Conservation (phyloP, 257 asterid species). For the Fraxinus anomala region DNA sequence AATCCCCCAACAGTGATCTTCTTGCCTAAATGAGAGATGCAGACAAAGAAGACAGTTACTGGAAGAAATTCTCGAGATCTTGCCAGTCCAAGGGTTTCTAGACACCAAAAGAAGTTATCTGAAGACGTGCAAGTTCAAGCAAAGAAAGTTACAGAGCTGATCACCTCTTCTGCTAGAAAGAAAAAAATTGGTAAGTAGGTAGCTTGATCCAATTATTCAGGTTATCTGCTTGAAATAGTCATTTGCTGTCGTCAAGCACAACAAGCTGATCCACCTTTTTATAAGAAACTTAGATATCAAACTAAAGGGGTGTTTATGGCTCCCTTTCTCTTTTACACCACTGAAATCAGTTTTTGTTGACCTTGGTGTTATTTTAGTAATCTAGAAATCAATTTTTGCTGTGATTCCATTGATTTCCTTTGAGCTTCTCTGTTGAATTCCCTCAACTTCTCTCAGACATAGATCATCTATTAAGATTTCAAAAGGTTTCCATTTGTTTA, state of each 20-base stretch:
- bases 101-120: slow-evolving; percentile 61
- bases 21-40: slow-evolving; percentile 55
- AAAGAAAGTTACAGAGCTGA: slow-evolving; percentile 70
- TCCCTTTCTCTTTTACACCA: background rate
- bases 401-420: slow-evolving; percentile 6
- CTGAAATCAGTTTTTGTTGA: background rate
- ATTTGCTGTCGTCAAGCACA: slow-evolving; percentile 1
- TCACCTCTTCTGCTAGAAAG: slow-evolving; percentile 91
- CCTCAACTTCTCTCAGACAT: background rate
- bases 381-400: background rate
- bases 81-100: slow-evolving; percentile 62
- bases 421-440: background rate
- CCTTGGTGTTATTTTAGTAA: slow-evolving; percentile 7
- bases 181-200: slow-evolving; percentile 64
- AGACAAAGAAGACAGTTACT: slow-evolving; percentile 58
- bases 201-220: background rate
- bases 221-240: too few species aligned
- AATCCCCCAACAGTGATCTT: slow-evolving; percentile 26
- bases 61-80: slow-evolving; percentile 60
- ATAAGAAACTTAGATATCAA: background rate
- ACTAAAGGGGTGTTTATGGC: background rate
- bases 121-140: slow-evolving; percentile 62
- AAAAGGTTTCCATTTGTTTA: slow-evolving; percentile 8
- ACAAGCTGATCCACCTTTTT: slow-evolving; percentile 3
- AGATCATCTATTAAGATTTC: slow-evolving; percentile 17